Base-by-base conservation (phyloP, 805 yeast species). In the Candida ovalis region DNA sequence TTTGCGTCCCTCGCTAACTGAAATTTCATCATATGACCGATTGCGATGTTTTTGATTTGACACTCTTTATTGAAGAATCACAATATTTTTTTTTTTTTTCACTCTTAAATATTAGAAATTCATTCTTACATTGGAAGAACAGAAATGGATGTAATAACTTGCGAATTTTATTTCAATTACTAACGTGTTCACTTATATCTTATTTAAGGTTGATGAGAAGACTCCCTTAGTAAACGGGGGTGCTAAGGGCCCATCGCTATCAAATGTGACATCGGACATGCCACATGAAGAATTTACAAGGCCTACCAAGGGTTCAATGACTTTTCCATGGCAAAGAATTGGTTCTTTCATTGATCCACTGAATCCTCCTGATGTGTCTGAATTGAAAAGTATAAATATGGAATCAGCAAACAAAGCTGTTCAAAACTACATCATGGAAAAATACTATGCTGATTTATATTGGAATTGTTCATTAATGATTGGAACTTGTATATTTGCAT, bases 401-500 rank as follows among this genome's bases (percentile, higher is more conserved):
- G 56, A 54, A n/a, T 21, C 52, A 3, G 44, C 58, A 6, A 51
- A 52, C 25, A 67, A 69, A 27, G 62, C 68, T 3, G 66, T 85
- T 38, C 81, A 80, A 59, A 71, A 76, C 17, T 87, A 83, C 54
- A 79, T 87, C 36, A 61, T 75, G 44, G 94, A 87, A 64, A 84
- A 77, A 47, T 84, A 84, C 58, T 81, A 76, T 55, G 80, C 84
- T 13, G 96, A 87, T 64, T 75, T 83, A 73, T 86, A 82, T 65
- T 81, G 81, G 77, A 86, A 86, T 69, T 74, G 82, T 25, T 75
- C 81, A 0, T 57, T 83, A 25, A 73, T 84, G 51, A 60, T 84
- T 24, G 89, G 90, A 9, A 81, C 88, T 10, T 86, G 90, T 64
- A 75, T 84, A 63, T 82, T 82, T 60, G 72, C 89, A 1, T 87